Evolutionary conservation across 2,329 filamentous ascomycete genomes (phyloP).

Genomic region (Xylariaceae sp.): DNA sequence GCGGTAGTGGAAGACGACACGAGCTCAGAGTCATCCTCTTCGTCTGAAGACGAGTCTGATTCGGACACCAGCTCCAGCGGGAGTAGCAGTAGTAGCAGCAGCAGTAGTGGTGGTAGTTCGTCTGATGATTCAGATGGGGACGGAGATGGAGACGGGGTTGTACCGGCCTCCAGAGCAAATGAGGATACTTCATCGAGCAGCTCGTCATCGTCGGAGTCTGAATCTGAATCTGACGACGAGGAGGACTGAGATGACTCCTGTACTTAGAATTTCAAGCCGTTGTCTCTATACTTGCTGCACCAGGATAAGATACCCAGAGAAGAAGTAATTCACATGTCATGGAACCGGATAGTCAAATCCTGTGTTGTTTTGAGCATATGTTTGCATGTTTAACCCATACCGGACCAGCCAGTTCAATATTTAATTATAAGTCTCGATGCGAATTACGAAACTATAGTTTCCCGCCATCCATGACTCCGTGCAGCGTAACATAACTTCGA

Average conservation of each 20-base stretch:
- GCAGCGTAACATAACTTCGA: background rate
- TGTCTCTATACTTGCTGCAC: constrained; percentile 14
- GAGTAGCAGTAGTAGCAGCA: constrained; percentile 22
- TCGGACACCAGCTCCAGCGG: constrained; percentile 35
- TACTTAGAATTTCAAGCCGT: background rate
- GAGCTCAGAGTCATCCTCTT: constrained; percentile 34
- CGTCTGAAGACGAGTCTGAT: constrained; percentile 35
- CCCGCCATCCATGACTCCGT: constrained; percentile 7
- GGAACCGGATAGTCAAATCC: too few species aligned
- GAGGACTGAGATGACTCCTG: constrained; percentile 17
- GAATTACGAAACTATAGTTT: background rate
- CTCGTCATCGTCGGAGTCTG: constrained; percentile 37
- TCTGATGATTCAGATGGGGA: constrained; percentile 33
- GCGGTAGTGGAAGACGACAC: constrained; percentile 43
- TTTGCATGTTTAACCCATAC: background rate
- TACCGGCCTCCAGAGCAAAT: constrained; percentile 8
- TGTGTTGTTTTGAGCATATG: background rate
- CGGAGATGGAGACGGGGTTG: background rate
- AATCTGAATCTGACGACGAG: constrained; percentile 34
- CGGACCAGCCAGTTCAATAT: background rate
- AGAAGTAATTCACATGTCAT: constrained; percentile 2
- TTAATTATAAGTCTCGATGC: background rate
- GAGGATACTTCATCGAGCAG: constrained; percentile 38
- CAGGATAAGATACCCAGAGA: constrained; percentile 26
- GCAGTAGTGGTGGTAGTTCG: constrained; percentile 25